Evolutionary conservation across 2,329 filamentous ascomycete genomes (phyloP).

Genomic region (Aureobasidium sp.): DNA sequence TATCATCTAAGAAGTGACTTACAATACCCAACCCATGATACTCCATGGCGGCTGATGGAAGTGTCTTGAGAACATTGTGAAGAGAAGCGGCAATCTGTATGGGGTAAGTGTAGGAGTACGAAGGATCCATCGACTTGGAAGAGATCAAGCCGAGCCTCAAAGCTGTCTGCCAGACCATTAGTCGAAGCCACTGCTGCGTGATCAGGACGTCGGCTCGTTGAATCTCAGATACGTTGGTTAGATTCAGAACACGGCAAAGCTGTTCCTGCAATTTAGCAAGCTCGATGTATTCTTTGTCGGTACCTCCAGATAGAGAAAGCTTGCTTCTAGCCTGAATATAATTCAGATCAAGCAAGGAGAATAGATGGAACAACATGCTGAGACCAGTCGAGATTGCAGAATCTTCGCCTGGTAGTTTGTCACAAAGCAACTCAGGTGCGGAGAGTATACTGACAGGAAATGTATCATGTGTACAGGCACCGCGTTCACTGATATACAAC

Average conservation of each 20-base stretch:
- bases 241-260: conserved; percentile 1
- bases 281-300: not conserved
- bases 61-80: not conserved
- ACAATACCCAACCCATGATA: not conserved
- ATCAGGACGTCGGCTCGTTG: conserved; percentile 16
- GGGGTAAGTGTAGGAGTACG: conserved; percentile 15
- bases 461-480: conserved; percentile 13
- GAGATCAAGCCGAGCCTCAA: conserved; percentile 14
- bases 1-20: no score
- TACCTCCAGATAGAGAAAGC: not conserved
- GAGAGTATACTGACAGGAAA: conserved; percentile 15
- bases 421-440: conserved; percentile 1
- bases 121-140: conserved; percentile 10
- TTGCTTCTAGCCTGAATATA: not conserved
- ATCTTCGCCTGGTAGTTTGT: conserved; percentile 12
- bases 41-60: not conserved
- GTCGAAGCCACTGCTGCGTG: conserved; percentile 17
- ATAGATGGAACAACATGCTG: conserved; percentile 12
- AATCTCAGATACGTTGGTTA: conserved; percentile 11
- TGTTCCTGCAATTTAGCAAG: not conserved
- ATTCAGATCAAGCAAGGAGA: conserved; percentile 14
- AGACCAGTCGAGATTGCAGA: conserved; percentile 12
- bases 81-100: conserved; percentile 13
- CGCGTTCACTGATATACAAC: conserved; percentile 15
- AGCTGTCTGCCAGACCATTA: conserved; percentile 17